Base-by-base conservation (phyloP, 2,329 filamentous ascomycete genomes). In the Venturia aucupariae region DNA sequence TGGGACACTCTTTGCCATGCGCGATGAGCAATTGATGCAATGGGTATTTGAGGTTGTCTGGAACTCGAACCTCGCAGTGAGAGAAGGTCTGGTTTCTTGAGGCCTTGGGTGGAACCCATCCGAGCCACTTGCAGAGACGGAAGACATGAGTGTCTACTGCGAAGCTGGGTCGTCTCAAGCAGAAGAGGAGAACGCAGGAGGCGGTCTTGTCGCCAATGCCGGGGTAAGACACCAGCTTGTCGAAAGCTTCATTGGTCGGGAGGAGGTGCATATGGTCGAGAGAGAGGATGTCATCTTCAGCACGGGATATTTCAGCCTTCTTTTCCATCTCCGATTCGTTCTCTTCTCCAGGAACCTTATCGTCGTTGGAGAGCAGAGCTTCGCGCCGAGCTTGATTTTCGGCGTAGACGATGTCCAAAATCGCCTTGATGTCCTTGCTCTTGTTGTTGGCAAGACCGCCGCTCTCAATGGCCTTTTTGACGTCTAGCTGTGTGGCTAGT, bases 381-480 rank as follows among this genome's bases (percentile, higher is more conserved):
- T 81, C 75, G 24, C 78, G 80, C 13, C 84, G 81, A n/a, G 77
- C 75, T 68, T 83, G 79, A 44, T 90, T 90, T 68, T 90, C 86
- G 55, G 85, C 77, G 70, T 88, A 85, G 0, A 92, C 87, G 74
- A 86, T 84, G 62, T 90, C 83, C 10, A 95, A 78, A 42, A 90
- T 90, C 19, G 76, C 75, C 72, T 92, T 91, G 70, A 95, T 90
- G 68, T 87, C 80, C 62, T 82, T 86, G 66, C 85, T 86, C 74
- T 92, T 94, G 19, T 80, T 79, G n/a, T 83, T 81, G 2, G 85
- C 87, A 2, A 92, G 78, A 0, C 91, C 91, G 11, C 89, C 90
- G 8, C 77, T 75, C 68, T 85, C 86, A 70, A 94, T 91, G 0
- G 88, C 84, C 61, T 87, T 77, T 57, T 83, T 84, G n/a, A 94